Evolutionary conservation across 2,329 filamentous ascomycete genomes (phyloP), one percentile per base, ranked within the genome.

Genomic region (Aciculosporium take): DNA sequence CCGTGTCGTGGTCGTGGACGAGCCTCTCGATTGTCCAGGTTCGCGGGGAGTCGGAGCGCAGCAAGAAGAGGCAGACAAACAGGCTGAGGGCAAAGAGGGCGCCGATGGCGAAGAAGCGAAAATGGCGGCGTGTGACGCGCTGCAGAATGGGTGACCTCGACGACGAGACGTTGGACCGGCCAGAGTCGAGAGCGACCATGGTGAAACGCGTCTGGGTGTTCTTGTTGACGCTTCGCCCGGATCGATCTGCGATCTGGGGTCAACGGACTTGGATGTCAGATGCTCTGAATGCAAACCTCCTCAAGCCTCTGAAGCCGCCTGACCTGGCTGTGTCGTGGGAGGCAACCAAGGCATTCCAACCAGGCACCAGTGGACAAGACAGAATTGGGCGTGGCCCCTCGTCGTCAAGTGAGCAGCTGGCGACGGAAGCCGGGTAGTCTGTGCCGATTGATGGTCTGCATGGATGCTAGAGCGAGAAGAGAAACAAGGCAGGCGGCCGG

Each of bases 21-120:
- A 31, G 17, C 6, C 39, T 41, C 34, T 44, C 42, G n/a, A 44
- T 18, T 0, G 34, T 38, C 42, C 42, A 44, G 7, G 42, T 44
- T 32, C 35, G 39, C 4, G 31, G 30, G 5, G 34, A 28, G 21
- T 17, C 31, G 6, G 25, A 13, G 2, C 10, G 15, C n/a, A 28
- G 23, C 3, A 40, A 6, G 2, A 8, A 37, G 12, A 41, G 37
- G 7, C 33, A 41, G 21, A 40, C 5, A 33, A 25, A 12, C 8
- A 41, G 23, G 12, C 28, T 20, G 18, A 42, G 25, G 31, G 24
- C n/a, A 15, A 39, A 24, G 20, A 35, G 35, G 21, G 15, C 15
- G 30, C 12, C 7, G 23, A 42, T 7, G 20, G 31, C 15, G 15
- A 29, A 5, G 4, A 34, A 23, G 13, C 39, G 39, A n/a, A 39